Evolutionary conservation across 345 rosid genomes (phyloP).

Genomic region (Bretschneidera sinensis): DNA sequence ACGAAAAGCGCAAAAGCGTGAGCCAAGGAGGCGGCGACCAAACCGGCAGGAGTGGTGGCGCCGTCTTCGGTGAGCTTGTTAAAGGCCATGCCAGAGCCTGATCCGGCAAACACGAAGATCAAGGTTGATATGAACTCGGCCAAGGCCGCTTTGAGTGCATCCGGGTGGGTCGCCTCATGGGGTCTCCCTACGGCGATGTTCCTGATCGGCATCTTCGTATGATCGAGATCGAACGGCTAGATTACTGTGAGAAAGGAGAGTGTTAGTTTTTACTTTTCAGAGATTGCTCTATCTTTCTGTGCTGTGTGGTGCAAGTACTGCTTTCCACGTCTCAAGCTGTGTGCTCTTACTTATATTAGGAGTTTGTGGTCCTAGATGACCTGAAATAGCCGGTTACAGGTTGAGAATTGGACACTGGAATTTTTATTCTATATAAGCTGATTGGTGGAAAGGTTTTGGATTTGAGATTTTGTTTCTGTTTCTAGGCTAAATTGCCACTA

Average conservation of each 20-base stretch:
- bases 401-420: not conserved
- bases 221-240: conserved; percentile 15
- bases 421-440: no score
- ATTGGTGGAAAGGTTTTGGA: no score
- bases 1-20: conserved; percentile 81
- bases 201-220: conserved; percentile 69
- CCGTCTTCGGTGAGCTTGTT: conserved; percentile 72
- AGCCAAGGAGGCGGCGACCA: conserved; percentile 69
- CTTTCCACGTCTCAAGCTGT: not conserved
- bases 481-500: no score
- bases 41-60: conserved; percentile 71
- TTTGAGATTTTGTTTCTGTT: no score
- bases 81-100: conserved; percentile 93
- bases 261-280: no score
- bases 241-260: no score
- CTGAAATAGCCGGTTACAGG: conserved; percentile 34
- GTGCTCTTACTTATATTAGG: conserved; percentile 28
- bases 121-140: conserved; percentile 87
- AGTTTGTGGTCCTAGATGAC: conserved; percentile 7
- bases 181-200: conserved; percentile 77
- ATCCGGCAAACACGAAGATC: conserved; percentile 85
- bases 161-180: conserved; percentile 60
- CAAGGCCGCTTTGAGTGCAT: conserved; percentile 65
- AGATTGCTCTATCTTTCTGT: not conserved
- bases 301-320: conserved; percentile 10